Evolutionary conservation across 345 rosid genomes (phyloP).

Genomic region (Euphorbia peplus): DNA sequence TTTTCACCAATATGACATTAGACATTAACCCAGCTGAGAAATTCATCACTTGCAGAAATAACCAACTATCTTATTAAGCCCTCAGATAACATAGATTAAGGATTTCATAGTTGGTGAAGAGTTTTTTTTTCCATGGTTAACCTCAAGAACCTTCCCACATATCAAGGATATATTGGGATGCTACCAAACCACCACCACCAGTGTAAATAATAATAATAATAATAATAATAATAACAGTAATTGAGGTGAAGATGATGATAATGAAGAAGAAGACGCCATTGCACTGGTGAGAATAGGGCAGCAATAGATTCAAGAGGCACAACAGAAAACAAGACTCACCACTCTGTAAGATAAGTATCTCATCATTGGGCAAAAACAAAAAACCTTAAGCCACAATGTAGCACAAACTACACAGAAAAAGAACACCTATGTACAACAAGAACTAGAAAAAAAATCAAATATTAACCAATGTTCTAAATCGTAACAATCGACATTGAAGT

Average conservation of each 20-base stretch:
- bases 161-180: neutral
- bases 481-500: no score
- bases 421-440: neutral
- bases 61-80: neutral
- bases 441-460: no score
- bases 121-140: neutral
- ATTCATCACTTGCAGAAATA: neutral
- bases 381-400: neutral
- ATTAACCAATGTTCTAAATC: no score
- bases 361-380: constrained; percentile 3
- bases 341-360: neutral
- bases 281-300: neutral
- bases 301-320: constrained; percentile 3
- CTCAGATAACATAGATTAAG: constrained; percentile 14
- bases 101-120: constrained; percentile 7
- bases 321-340: constrained; percentile 10
- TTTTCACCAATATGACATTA: no score
- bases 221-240: constrained; percentile 6
- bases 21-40: neutral
- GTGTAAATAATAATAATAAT: neutral
- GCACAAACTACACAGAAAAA: no score
- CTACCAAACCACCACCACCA: neutral
- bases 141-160: constrained; percentile 19
- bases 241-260: neutral
- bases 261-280: neutral